Evolutionary conservation across 1,284 basidiomycete species (phyloP), one percentile per base, ranked within the genome.

Genomic region (Coniferiporia sulphurascens): DNA sequence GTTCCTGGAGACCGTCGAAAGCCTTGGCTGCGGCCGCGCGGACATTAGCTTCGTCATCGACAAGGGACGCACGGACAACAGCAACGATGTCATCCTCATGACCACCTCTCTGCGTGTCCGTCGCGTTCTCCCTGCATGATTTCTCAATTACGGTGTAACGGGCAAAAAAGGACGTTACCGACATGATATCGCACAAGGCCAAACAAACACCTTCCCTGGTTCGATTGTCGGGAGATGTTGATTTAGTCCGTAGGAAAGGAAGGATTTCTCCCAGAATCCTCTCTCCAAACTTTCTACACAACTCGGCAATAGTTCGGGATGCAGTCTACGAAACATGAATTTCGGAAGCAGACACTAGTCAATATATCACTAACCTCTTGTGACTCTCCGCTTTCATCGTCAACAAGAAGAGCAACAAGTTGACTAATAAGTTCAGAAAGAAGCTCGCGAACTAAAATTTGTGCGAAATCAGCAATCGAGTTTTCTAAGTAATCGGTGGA

Each of bases 241-340:
- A 82, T 64, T 87, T 90, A 13, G 76, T 72, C 51, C 88, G 87
- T 62, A 98, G 75, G 58, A 93, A 87, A 1, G 85, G 79, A 65
- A 97, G 80, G 54, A 95, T 86, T 67, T 96, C 95, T 44, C 85
- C 87, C 55, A 99, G 71, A 61, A 98, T 88, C 62, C 89, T 88
- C 71, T 99, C 97, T 48, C 97, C 96, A 65, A 97, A 95, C 75
- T 98, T 99, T 73, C 91, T 89, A 71, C 93, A 97, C 1, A 98
- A 74, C 71, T 99, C 97, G 22, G 84, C 82, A 12, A 92, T 83
- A 2, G 93, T 96, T 48, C 93, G 82, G n/a, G 83, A 84, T 17
- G 92, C 91, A 38, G 89, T 95, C 91, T 93, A 38, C 19, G 48
- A 66, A 7, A 61, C 60, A 56, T 10, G 45, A 35, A 34, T 21